Conservation (phyloP, 352 stramenopile genomes). For the Achlya hypogyna region DNA sequence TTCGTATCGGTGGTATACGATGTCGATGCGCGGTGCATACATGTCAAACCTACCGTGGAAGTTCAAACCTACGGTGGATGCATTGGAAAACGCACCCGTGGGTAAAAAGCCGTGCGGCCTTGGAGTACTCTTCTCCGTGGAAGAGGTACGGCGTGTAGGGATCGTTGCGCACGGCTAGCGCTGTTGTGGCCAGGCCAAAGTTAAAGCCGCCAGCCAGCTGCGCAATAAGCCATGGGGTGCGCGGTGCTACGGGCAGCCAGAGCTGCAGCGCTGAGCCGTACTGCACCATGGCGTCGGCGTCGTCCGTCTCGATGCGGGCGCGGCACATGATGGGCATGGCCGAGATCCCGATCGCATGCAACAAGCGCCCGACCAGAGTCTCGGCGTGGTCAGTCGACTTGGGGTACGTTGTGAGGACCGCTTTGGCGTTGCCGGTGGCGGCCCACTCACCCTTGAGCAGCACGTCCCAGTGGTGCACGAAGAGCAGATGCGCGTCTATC, state of each 20-base stretch:
- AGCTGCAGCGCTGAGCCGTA: constrained; percentile 38
- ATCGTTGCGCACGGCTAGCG: constrained; percentile 64
- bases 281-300: constrained; percentile 66
- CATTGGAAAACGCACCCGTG: constrained; percentile 34
- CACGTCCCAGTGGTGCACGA: constrained; percentile 67
- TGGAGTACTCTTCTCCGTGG: constrained; percentile 75
- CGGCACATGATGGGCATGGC: constrained; percentile 45
- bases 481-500: constrained; percentile 73
- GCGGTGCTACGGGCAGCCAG: background rate
- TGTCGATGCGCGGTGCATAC: background rate
- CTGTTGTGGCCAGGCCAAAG: constrained; percentile 55
- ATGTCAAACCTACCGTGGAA: constrained; percentile 24
- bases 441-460: no score
- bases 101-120: constrained; percentile 61
- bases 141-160: constrained; percentile 73
- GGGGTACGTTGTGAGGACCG: constrained; percentile 72
- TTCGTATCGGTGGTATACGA: constrained; percentile 20
- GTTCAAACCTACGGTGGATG: constrained; percentile 13
- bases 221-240: constrained; percentile 26
- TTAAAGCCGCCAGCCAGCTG: constrained; percentile 74
- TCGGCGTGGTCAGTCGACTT: constrained; percentile 48
- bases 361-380: background rate
- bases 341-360: background rate
- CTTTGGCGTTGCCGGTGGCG: no score
- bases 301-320: constrained; percentile 59